A percentile compares a stretch with the other conserved stretches of the same genome.
These are phyloP conservation scores for Trametes villosa DNA, from an alignment of 768 basidiomycete genomes.

Conservation along the genomic window DNA sequence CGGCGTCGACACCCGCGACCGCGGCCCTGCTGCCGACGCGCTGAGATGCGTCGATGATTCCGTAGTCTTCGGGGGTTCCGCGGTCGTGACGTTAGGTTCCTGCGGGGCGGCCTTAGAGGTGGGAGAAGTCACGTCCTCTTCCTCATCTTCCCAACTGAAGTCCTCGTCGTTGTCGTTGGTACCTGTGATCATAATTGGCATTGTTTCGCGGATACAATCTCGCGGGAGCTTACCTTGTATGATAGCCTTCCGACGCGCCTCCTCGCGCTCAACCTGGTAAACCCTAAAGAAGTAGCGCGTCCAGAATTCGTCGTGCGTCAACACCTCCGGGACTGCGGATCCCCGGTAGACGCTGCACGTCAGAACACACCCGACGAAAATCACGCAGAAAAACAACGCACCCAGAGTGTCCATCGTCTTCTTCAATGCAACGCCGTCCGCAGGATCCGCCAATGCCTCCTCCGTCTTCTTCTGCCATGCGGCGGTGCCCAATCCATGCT, in stretches of 20 bases:
- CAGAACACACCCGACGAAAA: conserved; percentile 7
- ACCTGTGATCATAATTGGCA: conserved; percentile 39
- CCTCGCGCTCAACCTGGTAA: conserved; percentile 79
- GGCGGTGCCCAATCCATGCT: conserved; percentile 53
- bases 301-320: conserved; percentile 78
- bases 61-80: background rate
- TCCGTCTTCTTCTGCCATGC: conserved; percentile 60
- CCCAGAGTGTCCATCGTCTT: conserved; percentile 62
- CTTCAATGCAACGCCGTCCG: conserved; percentile 57
- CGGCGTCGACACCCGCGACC: conserved; percentile 27
- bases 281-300: conserved; percentile 88
- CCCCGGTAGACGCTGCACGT: background rate
- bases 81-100: background rate
- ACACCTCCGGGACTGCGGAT: conserved; percentile 66
- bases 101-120: background rate
- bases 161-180: conserved; percentile 78
- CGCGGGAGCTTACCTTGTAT: conserved; percentile 58
- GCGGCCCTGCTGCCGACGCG: conserved; percentile 15
- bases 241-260: conserved; percentile 76
- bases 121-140: conserved; percentile 59
- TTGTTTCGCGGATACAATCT: background rate
- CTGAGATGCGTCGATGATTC: conserved; percentile 1
- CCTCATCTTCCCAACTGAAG: conserved; percentile 91
- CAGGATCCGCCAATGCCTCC: conserved; percentile 51
- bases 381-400: conserved; percentile 35